Evolutionary conservation across 306 rosid species (phyloP).

Genomic region (Comarum palustre): DNA sequence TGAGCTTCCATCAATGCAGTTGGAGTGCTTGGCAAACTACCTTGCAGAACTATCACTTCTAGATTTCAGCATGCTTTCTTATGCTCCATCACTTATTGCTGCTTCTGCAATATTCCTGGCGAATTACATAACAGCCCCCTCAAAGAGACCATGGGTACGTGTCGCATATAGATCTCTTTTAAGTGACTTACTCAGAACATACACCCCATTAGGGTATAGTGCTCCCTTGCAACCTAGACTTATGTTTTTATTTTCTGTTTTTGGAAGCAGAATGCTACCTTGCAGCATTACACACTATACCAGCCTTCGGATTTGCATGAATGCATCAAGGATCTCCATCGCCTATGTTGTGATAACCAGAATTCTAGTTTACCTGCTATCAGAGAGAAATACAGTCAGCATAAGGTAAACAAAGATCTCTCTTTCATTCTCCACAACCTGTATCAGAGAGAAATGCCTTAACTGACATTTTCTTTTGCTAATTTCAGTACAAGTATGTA

Average conservation of each 20-base stretch:
- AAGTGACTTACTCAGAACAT: not conserved
- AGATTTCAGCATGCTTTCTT: conserved; percentile 78
- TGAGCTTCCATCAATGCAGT: conserved; percentile 72
- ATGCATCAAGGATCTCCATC: conserved; percentile 48
- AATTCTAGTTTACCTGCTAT: conserved; percentile 53
- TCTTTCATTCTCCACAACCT: not conserved
- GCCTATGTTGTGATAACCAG: conserved; percentile 35
- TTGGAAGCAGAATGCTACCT: conserved; percentile 43
- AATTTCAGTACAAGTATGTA: conserved; percentile 76
- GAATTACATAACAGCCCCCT: conserved; percentile 57
- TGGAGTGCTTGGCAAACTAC: conserved; percentile 87
- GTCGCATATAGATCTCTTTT: not conserved
- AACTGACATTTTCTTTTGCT: conserved; percentile 1
- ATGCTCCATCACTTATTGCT: conserved; percentile 79
- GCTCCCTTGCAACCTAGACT: not conserved
- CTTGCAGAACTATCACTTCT: conserved; percentile 79
- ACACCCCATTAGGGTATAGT: not conserved
- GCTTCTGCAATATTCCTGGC: conserved; percentile 91
- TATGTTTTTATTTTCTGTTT: not conserved
- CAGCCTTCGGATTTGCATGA: conserved; percentile 37
- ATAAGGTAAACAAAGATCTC: conserved; percentile 35
- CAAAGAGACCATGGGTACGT: conserved; percentile 84
- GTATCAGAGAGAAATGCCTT: not conserved
- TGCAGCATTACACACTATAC: conserved; percentile 56
- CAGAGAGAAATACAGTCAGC: conserved; percentile 60